Evolutionary conservation across 495 filamentous ascomycete species (phyloP).

Genomic region (Poronia punctata): DNA sequence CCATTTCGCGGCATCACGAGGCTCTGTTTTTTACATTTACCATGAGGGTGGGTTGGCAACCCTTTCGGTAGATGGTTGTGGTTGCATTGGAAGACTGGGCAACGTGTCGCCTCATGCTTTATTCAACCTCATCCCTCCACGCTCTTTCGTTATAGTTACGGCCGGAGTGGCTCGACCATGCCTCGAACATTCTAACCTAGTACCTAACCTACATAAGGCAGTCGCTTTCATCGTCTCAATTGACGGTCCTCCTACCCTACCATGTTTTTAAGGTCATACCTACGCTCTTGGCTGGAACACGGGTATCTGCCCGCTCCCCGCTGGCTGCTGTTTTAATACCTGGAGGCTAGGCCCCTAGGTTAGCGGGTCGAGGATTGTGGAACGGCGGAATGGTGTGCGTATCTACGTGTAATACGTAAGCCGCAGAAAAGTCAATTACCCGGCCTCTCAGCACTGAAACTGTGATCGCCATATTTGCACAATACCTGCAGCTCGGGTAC

Average conservation of each 20-base stretch:
- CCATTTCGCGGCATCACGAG: slow-evolving; percentile 2
- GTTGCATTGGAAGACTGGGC: not conserved
- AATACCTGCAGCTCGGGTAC: slow-evolving; percentile 1
- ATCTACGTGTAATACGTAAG: no score
- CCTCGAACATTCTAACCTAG: no score
- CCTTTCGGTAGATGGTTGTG: slow-evolving; percentile 5
- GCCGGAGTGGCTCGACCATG: no score
- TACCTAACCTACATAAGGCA: not conserved
- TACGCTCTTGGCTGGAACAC: not conserved
- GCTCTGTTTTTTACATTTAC: not conserved
- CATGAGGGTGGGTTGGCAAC: not conserved
- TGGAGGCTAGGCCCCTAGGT: slow-evolving; percentile 1
- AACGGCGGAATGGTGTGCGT: no score
- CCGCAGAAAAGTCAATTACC: slow-evolving; percentile 6
- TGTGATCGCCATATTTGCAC: slow-evolving; percentile 8
- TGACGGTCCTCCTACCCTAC: not conserved
- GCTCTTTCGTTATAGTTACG: no score
- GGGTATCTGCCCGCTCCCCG: not conserved
- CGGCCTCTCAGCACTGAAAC: slow-evolving; percentile 3
- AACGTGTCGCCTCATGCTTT: not conserved
- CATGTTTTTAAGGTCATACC: not conserved
- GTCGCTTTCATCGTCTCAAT: not conserved
- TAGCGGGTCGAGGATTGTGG: no score
- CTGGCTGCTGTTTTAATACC: not conserved
- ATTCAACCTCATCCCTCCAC: not conserved